A percentile compares a stretch with the other conserved stretches of the same genome.
Evolutionary conservation across 441 rosid genomes (phyloP).

Genomic region (Lepidium campestre): DNA sequence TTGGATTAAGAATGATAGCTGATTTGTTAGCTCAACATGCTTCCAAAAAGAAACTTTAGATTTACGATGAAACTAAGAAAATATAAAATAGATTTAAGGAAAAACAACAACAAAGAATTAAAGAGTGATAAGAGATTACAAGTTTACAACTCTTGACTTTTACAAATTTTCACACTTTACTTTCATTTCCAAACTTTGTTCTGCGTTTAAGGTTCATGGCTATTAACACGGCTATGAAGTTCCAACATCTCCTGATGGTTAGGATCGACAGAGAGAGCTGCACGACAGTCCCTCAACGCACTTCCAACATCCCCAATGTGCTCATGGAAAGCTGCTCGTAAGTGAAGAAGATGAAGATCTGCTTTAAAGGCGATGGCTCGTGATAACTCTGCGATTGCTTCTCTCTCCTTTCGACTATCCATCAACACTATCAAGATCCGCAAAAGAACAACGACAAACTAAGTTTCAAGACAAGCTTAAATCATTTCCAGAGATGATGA

Average conservation of each 20-base stretch:
- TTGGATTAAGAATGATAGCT: no score
- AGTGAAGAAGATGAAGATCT: slow-evolving; percentile 84
- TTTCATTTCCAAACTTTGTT: slow-evolving; percentile 13
- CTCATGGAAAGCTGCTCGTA: slow-evolving; percentile 93
- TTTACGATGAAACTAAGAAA: neutral
- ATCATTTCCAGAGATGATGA: neutral
- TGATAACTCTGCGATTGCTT: slow-evolving; percentile 86
- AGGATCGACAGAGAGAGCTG: slow-evolving; percentile 92
- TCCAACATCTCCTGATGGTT: slow-evolving; percentile 90
- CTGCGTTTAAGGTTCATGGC: slow-evolving; percentile 68
- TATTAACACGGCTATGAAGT: slow-evolving; percentile 84
- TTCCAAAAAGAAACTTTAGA: neutral
- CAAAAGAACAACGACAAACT: neutral
- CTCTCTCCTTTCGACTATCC: slow-evolving; percentile 83
- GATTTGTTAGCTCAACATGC: no score
- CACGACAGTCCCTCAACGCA: slow-evolving; percentile 86
- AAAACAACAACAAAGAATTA: slow-evolving; percentile 1
- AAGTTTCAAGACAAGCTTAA: neutral
- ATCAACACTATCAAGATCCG: slow-evolving; percentile 57
- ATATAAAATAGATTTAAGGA: neutral
- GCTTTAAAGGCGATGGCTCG: slow-evolving; percentile 90
- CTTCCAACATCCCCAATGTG: slow-evolving; percentile 64
- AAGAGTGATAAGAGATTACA: slow-evolving; percentile 10
- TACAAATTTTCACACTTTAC: slow-evolving; percentile 29
- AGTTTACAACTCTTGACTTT: slow-evolving; percentile 6